Percentiles rank a stretch among this genome's conserved stretches.
phyloP scores from a whole-genome alignment of 148 eudicot genomes.

The Spergularia bocconei region DNA sequence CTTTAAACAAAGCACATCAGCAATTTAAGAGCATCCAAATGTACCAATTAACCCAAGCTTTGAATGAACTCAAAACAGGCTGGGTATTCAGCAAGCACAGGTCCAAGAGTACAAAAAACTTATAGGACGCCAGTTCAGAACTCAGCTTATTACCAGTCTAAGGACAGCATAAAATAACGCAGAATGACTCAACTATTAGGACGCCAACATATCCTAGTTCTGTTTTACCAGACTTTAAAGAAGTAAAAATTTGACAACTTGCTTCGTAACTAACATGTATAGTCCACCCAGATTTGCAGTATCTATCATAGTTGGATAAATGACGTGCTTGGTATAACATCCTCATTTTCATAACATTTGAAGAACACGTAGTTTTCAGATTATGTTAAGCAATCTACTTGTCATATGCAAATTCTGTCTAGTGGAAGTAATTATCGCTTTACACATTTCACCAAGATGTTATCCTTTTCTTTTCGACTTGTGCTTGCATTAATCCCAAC shows the following conservation, averaged over 20 bases:
- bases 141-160: conserved; percentile 64
- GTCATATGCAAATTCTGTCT: background rate
- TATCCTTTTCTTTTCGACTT: background rate
- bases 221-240: background rate
- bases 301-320: background rate
- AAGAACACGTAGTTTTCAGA: background rate
- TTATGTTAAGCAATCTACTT: background rate
- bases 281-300: conserved; percentile 2
- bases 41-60: too few species aligned
- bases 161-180: conserved; percentile 29
- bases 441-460: background rate
- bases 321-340: background rate
- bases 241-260: background rate
- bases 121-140: conserved; percentile 60
- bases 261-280: background rate
- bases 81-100: too few species aligned
- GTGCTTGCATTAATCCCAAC: background rate
- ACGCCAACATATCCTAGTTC: background rate
- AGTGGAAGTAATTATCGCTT: background rate
- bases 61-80: too few species aligned
- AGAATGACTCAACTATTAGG: background rate
- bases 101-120: too few species aligned
- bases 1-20: too few species aligned
- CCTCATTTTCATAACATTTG: background rate
- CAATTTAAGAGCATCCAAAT: too few species aligned